These are phyloP conservation scores for Zygoascus meyerae DNA, from an alignment of 1,139 yeast species.

Conservation along the genomic window DNA sequence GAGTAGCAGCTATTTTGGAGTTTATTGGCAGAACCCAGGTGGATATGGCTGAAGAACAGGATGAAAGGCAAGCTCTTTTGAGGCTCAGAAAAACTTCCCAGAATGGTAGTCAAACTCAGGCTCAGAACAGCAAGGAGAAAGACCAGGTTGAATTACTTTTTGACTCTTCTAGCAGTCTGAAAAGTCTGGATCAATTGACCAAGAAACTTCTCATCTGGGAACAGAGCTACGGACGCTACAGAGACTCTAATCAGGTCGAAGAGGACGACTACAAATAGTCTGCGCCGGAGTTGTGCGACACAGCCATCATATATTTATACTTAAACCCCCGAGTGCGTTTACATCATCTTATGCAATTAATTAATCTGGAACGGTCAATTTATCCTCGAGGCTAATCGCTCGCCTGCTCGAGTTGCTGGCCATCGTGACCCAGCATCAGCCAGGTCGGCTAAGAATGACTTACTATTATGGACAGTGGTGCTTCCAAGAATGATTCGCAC, in stretches of 20 bases:
- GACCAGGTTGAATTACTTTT: slow-evolving; percentile 35
- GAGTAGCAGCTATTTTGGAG: slow-evolving; percentile 86
- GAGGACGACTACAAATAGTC: background rate
- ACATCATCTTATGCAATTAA: background rate
- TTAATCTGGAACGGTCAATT: background rate
- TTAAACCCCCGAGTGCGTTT: background rate
- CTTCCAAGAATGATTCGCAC: slow-evolving; percentile 70
- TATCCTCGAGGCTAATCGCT: slow-evolving; percentile 11
- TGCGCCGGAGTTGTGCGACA: background rate
- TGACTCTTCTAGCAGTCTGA: slow-evolving; percentile 51
- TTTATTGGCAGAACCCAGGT: slow-evolving; percentile 80
- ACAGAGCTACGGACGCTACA: slow-evolving; percentile 52
- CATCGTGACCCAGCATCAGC: slow-evolving; percentile 25
- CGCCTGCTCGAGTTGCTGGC: slow-evolving; percentile 19
- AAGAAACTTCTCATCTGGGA: slow-evolving; percentile 72
- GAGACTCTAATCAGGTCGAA: background rate
- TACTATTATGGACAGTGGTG: slow-evolving; percentile 59
- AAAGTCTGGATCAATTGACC: slow-evolving; percentile 64
- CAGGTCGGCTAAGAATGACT: slow-evolving; percentile 43
- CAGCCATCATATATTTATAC: slow-evolving; percentile 2
- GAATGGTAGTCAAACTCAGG: background rate
- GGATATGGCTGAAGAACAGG: slow-evolving; percentile 69
- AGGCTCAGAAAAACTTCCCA: slow-evolving; percentile 20
- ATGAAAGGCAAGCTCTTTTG: slow-evolving; percentile 47
- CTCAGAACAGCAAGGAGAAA: slow-evolving; percentile 10